A percentile compares a stretch with the other conserved stretches of the same genome.
These are phyloP conservation scores for Fraxinus cuspidata DNA, from an alignment of 257 asterid genomes.

Conservation along the genomic window DNA sequence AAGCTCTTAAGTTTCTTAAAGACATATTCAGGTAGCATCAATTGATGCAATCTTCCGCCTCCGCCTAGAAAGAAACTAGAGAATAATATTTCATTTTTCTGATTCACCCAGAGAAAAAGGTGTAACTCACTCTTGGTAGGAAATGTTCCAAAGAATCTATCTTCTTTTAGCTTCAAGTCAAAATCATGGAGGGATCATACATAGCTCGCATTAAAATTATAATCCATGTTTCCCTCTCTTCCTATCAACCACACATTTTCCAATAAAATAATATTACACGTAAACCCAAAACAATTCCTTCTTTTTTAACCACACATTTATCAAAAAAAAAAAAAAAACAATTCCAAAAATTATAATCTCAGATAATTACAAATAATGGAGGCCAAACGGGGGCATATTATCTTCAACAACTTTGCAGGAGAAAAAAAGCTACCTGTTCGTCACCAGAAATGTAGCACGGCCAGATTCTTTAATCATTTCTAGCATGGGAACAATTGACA, in stretches of 20 bases:
- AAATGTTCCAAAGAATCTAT: constrained; percentile 3
- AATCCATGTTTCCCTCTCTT: too few relatives aligned
- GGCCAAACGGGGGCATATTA: not conserved
- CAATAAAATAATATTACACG: too few relatives aligned
- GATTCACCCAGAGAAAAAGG: not conserved
- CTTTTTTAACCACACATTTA: too few relatives aligned
- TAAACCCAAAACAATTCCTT: too few relatives aligned
- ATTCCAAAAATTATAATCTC: too few relatives aligned
- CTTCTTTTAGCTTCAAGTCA: not conserved
- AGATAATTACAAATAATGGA: too few relatives aligned
- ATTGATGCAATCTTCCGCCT: not conserved
- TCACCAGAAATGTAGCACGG: constrained; percentile 90
- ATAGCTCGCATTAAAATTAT: not conserved
- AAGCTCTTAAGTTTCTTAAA: not conserved
- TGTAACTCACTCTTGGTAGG: not conserved
- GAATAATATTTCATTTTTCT: not conserved
- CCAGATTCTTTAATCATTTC: constrained; percentile 95
- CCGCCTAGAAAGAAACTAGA: not conserved
- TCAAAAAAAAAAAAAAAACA: too few relatives aligned
- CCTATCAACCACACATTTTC: too few relatives aligned
- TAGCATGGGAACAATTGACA: constrained; percentile 86
- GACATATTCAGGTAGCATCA: not conserved
- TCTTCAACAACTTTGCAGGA: not conserved
- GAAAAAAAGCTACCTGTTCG: constrained; percentile 71
- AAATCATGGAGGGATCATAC: not conserved